These are phyloP conservation scores for Yarrowia alimentaria DNA, from an alignment of 805 yeast species.

Conservation along the genomic window DNA sequence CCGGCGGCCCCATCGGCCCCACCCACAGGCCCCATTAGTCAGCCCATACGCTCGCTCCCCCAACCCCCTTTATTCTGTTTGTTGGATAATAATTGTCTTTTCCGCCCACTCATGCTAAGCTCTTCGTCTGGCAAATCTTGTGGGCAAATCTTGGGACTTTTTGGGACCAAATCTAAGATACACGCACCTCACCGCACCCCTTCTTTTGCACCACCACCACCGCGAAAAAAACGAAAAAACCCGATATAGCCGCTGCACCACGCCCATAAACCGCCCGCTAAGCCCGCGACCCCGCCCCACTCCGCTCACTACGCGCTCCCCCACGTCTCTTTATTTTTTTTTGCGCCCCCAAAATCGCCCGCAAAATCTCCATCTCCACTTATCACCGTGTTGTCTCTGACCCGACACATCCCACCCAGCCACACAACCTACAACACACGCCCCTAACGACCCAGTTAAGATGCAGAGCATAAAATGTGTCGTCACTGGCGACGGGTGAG, in stretches of 20 bases:
- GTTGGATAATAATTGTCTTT: background rate
- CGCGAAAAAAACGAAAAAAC: background rate
- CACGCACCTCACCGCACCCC: slow-evolving; percentile 24
- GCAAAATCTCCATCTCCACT: background rate
- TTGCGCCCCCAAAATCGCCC: background rate
- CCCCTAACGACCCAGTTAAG: background rate
- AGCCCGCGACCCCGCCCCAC: too few relatives aligned
- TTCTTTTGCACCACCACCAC: slow-evolving; percentile 22
- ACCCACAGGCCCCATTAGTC: too few relatives aligned
- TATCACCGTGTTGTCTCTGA: background rate
- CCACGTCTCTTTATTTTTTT: background rate
- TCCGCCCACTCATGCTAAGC: background rate
- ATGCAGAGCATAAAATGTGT: slow-evolving; percentile 91
- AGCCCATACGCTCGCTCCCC: too few relatives aligned
- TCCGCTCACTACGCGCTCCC: background rate
- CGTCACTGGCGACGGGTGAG: slow-evolving; percentile 83
- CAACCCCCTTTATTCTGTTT: background rate
- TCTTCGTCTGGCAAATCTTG: slow-evolving; percentile 9
- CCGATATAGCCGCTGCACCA: too few relatives aligned
- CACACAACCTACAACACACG: background rate
- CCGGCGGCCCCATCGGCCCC: too few relatives aligned
- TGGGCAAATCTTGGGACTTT: slow-evolving; percentile 27
- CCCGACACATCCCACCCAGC: background rate
- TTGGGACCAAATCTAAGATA: slow-evolving; percentile 21
- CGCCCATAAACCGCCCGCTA: too few relatives aligned